Percentiles rank a stretch among this genome's conserved stretches.
phyloP scores from a whole-genome alignment of 2,329 filamentous ascomycete species.

The Fusarium sambucinum region DNA sequence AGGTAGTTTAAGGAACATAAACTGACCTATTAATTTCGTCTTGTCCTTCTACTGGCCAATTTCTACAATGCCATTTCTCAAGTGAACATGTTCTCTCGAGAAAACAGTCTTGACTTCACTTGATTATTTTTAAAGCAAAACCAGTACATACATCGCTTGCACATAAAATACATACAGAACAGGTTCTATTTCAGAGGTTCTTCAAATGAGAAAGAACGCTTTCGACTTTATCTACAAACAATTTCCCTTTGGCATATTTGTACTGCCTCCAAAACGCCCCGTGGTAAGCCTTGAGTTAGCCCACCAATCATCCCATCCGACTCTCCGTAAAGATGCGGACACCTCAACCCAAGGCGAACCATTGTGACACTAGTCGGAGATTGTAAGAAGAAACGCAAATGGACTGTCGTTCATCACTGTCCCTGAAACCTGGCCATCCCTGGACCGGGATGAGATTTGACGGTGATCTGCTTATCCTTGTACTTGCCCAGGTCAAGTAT shows the following conservation, averaged over 20 bases:
- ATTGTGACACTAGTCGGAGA: too few species aligned
- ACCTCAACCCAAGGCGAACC: background rate
- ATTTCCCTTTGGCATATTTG: background rate
- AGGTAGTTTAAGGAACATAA: too few species aligned
- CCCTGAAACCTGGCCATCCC: too few species aligned
- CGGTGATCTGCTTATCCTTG: constrained; percentile 93
- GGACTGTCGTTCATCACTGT: too few species aligned
- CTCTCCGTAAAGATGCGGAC: background rate
- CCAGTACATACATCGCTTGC: background rate
- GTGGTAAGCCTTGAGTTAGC: constrained; percentile 16
- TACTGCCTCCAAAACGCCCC: constrained; percentile 19
- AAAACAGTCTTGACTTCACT: background rate
- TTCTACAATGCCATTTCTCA: background rate
- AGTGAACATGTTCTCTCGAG: background rate
- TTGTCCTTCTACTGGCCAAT: background rate
- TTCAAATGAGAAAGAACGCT: background rate
- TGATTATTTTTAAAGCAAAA: background rate
- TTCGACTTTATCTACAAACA: background rate
- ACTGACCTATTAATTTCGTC: too few species aligned
- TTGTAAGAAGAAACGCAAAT: too few species aligned
- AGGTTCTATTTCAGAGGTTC: background rate
- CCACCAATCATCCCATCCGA: background rate
- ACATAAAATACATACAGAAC: background rate
- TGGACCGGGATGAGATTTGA: constrained; percentile 75
- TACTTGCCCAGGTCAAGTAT: constrained; percentile 96